Base-by-base conservation (phyloP, 192 early-diverging fungal genomes). In the Coemansia sp. region DNA sequence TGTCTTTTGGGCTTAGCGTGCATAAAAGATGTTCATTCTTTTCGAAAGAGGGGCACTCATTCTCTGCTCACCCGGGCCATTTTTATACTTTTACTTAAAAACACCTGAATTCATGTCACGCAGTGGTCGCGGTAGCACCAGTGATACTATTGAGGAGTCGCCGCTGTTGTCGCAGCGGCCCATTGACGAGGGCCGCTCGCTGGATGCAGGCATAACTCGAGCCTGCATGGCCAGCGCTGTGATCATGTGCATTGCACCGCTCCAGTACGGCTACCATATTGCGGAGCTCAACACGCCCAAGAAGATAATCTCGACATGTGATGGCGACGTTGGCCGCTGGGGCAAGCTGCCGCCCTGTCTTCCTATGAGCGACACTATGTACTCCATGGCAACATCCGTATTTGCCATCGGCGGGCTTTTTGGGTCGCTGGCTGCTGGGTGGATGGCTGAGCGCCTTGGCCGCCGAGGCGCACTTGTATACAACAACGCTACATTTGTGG, bases 361-460 rank as follows among this genome's bases (percentile, higher is more conserved):
- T 52, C 82, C 82, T 6, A 91, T 91, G 89, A 77, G 76, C 12
- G 80, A 83, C 56, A 60, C 69, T 1, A 66, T 89, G 76, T 78
- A 82, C 82, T 66, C 68, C 11, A 17, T 71, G 15, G 62, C 68
- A 10, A 77, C 75, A 2, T 71, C 75, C 11, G 26, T 67, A 20
- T 77, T 71, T 54, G 68, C 67, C 7, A 41, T 77, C 11, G 75
- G 75, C 42, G 34, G 76, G 77, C 17, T 76, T 80, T 5, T 83
- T 72, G 93, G 91, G n/a, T 88, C 91, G 11, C 64, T 89, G 28
- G 64, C 85, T 18, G 84, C 86, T 5, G 76, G 86, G 16, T 54
- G 68, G 53, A 83, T 87, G 41, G 82, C 81, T 11, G 85, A 90
- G 58, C 60, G 67, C 17, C 83, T 76, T 67, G 93, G 93, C n/a